phyloP scores from a whole-genome alignment of 768 basidiomycete genomes.

The Trametes cingulata region DNA sequence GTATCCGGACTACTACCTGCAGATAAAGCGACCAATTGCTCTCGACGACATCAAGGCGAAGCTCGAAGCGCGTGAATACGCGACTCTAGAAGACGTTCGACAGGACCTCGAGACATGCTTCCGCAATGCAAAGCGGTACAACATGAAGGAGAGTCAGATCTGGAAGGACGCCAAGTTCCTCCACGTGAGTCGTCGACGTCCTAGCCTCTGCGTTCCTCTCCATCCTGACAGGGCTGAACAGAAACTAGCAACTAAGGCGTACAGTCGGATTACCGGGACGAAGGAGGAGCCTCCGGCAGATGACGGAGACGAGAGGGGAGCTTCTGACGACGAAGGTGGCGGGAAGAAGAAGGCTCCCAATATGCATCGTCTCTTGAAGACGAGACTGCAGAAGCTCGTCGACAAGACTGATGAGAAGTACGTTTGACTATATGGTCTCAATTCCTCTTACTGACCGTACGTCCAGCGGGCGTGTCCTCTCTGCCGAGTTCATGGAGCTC shows the following conservation, averaged over 20 bases:
- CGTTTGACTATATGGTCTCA: conserved; percentile 29
- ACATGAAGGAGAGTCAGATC: conserved; percentile 75
- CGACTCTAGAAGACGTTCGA: conserved; percentile 64
- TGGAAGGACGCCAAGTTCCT: conserved; percentile 82
- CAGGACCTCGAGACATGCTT: conserved; percentile 78
- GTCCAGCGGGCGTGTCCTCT: conserved; percentile 63
- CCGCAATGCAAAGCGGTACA: conserved; percentile 80
- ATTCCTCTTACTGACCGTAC: not conserved
- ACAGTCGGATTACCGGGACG: conserved; percentile 45
- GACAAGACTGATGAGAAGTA: conserved; percentile 73
- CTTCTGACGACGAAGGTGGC: conserved; percentile 41
- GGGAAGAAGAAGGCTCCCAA: conserved; percentile 62
- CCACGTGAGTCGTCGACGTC: conserved; percentile 51
- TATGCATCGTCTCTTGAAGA: conserved; percentile 65
- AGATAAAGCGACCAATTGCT: conserved; percentile 82
- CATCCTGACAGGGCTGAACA: conserved; percentile 20
- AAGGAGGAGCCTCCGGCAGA: conserved; percentile 33
- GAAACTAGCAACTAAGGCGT: conserved; percentile 53
- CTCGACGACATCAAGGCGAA: conserved; percentile 87
- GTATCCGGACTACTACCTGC: conserved; percentile 84
- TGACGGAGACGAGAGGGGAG: conserved; percentile 35
- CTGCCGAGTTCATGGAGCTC: conserved; percentile 80
- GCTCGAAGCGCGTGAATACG: conserved; percentile 60
- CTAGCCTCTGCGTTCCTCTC: not conserved
- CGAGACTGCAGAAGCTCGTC: conserved; percentile 69